These are phyloP conservation scores for Colletotrichum tanaceti DNA, from an alignment of 2,329 filamentous ascomycete species.

Conservation along the genomic window DNA sequence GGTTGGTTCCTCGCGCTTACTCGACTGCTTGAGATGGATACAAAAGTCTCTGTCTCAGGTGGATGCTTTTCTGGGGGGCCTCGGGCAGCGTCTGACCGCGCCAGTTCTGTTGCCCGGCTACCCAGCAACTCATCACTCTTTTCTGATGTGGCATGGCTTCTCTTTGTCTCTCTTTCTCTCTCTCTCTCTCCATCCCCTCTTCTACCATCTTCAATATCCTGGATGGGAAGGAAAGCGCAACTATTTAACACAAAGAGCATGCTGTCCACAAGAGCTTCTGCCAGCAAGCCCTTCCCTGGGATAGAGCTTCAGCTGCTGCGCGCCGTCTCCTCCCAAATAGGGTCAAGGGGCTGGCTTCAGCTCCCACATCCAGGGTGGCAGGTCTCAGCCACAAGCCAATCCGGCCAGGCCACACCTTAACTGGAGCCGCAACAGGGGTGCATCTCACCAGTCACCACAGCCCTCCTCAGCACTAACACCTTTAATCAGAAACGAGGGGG, in stretches of 20 bases:
- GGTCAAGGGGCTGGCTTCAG: conserved; percentile 18
- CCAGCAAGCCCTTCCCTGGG: not conserved
- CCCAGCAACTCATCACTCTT: too few species aligned
- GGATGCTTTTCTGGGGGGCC: conserved; percentile 8
- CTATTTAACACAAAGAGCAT: not conserved
- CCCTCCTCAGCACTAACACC: conserved; percentile 20
- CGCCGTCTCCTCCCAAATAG: conserved; percentile 4
- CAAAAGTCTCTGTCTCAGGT: conserved; percentile 24
- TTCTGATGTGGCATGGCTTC: not conserved
- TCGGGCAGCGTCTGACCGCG: conserved; percentile 28
- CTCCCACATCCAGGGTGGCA: conserved; percentile 23
- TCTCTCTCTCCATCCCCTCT: not conserved
- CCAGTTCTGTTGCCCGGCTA: conserved; percentile 5
- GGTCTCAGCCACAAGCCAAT: conserved; percentile 34
- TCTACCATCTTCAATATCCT: not conserved
- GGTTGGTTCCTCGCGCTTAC: not conserved
- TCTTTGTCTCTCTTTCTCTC: not conserved
- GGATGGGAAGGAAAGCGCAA: not conserved
- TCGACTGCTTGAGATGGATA: conserved; percentile 1
- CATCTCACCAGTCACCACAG: conserved; percentile 5
- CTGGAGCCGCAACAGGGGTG: conserved; percentile 34
- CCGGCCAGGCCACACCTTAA: not conserved
- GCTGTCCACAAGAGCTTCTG: not conserved
- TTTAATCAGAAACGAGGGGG: not conserved
- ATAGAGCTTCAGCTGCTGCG: conserved; percentile 15